Conservation (phyloP, 2,329 filamentous ascomycete genomes). For the Fusarium keratoplasticum region DNA sequence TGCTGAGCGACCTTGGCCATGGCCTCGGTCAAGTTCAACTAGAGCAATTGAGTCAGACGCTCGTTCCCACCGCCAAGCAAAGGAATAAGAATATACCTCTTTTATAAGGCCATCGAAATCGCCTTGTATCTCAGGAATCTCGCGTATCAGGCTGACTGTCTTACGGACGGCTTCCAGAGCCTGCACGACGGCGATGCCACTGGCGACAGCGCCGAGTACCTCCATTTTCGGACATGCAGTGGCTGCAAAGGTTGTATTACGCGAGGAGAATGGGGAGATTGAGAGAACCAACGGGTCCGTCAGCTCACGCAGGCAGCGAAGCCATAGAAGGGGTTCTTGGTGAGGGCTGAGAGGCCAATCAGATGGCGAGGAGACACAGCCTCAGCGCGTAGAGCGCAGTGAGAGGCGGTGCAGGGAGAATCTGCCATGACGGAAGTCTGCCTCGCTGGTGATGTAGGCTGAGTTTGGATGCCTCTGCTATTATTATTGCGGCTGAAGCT, state of each 20-base stretch:
- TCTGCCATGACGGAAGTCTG: background rate
- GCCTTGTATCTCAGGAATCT: conserved; percentile 17
- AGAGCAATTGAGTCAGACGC: background rate
- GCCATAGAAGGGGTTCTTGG: background rate
- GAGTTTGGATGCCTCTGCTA: background rate
- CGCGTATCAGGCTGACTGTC: conserved; percentile 4
- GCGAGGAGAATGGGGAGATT: background rate
- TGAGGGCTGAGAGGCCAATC: conserved; percentile 7
- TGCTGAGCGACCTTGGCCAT: conserved; percentile 1
- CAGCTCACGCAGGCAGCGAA: background rate
- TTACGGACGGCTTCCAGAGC: conserved; percentile 14
- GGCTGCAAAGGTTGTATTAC: background rate
- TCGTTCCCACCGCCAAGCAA: no score
- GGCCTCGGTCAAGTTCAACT: conserved; percentile 5
- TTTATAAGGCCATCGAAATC: conserved; percentile 18
- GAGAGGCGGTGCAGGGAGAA: background rate
- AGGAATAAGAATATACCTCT: conserved; percentile 1
- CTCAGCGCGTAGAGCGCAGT: background rate
- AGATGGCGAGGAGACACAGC: conserved; percentile 1
- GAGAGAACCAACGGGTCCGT: background rate
- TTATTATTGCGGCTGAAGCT: background rate
- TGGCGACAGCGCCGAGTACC: conserved; percentile 21
- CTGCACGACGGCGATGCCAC: conserved; percentile 23
- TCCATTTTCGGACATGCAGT: conserved; percentile 7
- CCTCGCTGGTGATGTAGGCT: background rate